These are phyloP conservation scores for Echria macrotheca DNA, from an alignment of 495 filamentous ascomycete genomes.

Conservation along the genomic window DNA sequence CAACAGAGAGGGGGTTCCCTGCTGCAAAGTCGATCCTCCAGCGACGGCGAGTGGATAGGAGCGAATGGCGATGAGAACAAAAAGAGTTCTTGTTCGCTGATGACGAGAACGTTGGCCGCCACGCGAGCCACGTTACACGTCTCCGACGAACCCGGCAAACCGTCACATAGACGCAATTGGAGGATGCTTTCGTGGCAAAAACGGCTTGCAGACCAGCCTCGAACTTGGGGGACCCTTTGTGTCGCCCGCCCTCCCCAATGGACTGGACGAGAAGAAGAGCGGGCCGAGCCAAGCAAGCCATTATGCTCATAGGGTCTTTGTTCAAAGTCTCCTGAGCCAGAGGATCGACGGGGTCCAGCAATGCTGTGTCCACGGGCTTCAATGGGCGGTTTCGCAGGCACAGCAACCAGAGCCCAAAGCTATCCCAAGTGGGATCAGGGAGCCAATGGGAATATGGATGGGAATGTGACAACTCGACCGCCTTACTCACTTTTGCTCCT, in stretches of 20 bases:
- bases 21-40: not conserved
- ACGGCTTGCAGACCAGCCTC: not conserved
- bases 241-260: no score
- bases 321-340: not conserved
- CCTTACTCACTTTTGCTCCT: no score
- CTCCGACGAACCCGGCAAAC: not conserved
- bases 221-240: no score
- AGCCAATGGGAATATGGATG: no score
- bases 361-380: no score
- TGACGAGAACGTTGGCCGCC: not conserved
- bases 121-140: constrained; percentile 5
- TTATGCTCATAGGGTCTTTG: constrained; percentile 1
- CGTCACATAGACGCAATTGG: not conserved
- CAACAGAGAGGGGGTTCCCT: not conserved
- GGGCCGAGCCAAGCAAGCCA: no score
- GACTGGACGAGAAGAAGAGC: no score
- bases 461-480: no score
- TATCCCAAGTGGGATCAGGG: no score
- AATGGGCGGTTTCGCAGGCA: no score
- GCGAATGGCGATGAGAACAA: not conserved
- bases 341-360: no score
- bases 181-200: not conserved
- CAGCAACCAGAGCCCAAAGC: no score
- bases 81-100: not conserved
- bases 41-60: not conserved